A percentile compares a stretch with the other conserved stretches of the same genome.
These are phyloP conservation scores for Calonectria crousiana DNA, from an alignment of 2,329 filamentous ascomycete genomes.

Conservation along the genomic window DNA sequence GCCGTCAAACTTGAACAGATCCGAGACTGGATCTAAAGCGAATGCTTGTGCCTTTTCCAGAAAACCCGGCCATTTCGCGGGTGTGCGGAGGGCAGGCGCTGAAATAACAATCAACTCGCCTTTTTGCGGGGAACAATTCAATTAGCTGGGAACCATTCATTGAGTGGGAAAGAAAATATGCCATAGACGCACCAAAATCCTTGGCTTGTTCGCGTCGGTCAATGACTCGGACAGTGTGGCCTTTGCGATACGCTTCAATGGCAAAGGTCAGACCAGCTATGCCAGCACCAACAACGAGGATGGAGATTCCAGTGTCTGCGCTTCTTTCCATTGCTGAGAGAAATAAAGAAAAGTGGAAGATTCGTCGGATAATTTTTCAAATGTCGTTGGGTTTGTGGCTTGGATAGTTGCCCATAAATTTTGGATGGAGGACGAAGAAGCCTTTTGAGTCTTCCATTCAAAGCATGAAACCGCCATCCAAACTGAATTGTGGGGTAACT, in stretches of 20 bases:
- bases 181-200: not conserved
- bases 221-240: not conserved
- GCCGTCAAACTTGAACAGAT: not conserved
- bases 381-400: not conserved
- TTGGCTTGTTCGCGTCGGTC: not conserved
- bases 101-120: not conserved
- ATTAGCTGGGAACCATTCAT: not conserved
- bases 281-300: not conserved
- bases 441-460: not conserved
- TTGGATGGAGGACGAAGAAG: not conserved
- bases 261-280: not conserved
- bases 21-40: not conserved
- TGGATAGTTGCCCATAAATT: not conserved
- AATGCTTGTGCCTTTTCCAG: not conserved
- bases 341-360: fast-evolving
- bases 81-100: not conserved
- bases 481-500: not conserved
- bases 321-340: not conserved
- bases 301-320: not conserved
- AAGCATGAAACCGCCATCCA: not conserved
- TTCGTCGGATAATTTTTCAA: too few species aligned
- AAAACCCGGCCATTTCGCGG: not conserved
- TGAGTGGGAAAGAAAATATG: fast-evolving
- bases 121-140: not conserved
- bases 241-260: not conserved